A percentile compares a stretch with the other conserved stretches of the same genome.
Evolutionary conservation across 208 protist genomes (phyloP).

Genomic region (Lotmaria passim): DNA sequence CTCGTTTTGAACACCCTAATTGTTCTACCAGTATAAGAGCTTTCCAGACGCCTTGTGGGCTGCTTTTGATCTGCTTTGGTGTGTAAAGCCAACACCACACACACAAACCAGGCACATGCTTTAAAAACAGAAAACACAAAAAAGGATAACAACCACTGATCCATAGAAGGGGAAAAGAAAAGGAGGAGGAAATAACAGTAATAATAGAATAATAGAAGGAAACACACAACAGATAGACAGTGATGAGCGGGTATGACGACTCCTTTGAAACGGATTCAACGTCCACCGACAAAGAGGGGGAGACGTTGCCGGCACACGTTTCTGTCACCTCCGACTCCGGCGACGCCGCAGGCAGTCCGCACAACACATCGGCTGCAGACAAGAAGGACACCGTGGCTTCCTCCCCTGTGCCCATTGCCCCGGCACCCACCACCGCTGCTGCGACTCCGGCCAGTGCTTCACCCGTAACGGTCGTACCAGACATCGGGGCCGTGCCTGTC

Average conservation of each 20-base stretch:
- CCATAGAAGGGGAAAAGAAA: not conserved
- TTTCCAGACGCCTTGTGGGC: too few species aligned
- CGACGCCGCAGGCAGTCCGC: not conserved
- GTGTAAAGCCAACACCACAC: too few species aligned
- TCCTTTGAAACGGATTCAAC: constrained; percentile 65
- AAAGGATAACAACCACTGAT: not conserved
- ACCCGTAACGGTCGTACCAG: not conserved
- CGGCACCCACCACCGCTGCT: not conserved
- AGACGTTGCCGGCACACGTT: not conserved
- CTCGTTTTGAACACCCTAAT: too few species aligned
- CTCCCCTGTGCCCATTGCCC: not conserved
- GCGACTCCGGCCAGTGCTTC: not conserved
- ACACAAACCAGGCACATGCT: too few species aligned
- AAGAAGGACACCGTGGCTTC: not conserved
- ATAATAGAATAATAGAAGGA: not conserved
- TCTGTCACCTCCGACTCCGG: constrained; percentile 9
- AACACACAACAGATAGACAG: not conserved
- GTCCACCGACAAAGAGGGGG: constrained; percentile 12
- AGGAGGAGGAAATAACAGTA: not conserved
- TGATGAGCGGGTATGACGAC: constrained; percentile 78
- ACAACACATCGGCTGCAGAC: not conserved
- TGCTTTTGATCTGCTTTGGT: too few species aligned
- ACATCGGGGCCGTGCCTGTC: not conserved
- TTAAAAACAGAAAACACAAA: not conserved
- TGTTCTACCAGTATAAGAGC: too few species aligned